Percentiles rank a stretch among this genome's conserved stretches.
These are phyloP conservation scores for Coniferiporia sulphurascens DNA, from an alignment of 1,284 basidiomycete genomes.

Conservation along the genomic window DNA sequence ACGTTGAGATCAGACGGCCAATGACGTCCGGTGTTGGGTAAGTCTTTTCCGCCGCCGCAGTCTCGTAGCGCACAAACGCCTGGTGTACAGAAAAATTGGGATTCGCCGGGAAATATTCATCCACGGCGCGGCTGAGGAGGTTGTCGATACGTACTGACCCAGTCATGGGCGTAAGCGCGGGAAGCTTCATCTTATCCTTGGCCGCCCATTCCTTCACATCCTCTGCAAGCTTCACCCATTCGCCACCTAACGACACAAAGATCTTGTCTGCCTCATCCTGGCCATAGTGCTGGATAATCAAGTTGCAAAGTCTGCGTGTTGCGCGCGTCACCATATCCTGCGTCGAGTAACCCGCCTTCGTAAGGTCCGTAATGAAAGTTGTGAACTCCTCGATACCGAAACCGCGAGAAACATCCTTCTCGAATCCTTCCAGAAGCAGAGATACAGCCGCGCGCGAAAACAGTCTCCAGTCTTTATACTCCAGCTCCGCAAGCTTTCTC, in stretches of 20 bases:
- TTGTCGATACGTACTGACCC: conserved; percentile 22
- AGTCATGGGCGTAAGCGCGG: not conserved
- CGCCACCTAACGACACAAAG: not conserved
- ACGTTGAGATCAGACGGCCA: conserved; percentile 58
- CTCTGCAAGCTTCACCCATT: conserved; percentile 2
- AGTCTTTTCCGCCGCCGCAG: conserved; percentile 32
- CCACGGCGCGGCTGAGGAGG: conserved; percentile 35
- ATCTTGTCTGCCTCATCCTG: conserved; percentile 1
- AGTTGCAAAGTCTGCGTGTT: not conserved
- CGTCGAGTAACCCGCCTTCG: not conserved
- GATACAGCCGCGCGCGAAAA: conserved; percentile 21
- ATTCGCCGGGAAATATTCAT: conserved; percentile 36
- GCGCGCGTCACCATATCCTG: not conserved
- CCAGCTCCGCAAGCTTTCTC: conserved; percentile 23
- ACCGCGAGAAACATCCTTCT: not conserved
- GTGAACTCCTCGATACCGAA: conserved; percentile 2
- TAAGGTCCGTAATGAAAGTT: conserved; percentile 2
- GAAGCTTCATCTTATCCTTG: not conserved
- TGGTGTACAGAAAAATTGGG: conserved; percentile 27
- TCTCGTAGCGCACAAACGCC: conserved; percentile 37
- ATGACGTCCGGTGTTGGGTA: conserved; percentile 54
- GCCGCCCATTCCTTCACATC: not conserved
- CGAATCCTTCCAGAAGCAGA: not conserved
- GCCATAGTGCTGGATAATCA: not conserved
- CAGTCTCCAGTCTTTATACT: conserved; percentile 27